Evolutionary conservation across 2,329 filamentous ascomycete species (phyloP), one percentile per base, ranked within the genome.

Genomic region (Ploettnerulaceae sp.): DNA sequence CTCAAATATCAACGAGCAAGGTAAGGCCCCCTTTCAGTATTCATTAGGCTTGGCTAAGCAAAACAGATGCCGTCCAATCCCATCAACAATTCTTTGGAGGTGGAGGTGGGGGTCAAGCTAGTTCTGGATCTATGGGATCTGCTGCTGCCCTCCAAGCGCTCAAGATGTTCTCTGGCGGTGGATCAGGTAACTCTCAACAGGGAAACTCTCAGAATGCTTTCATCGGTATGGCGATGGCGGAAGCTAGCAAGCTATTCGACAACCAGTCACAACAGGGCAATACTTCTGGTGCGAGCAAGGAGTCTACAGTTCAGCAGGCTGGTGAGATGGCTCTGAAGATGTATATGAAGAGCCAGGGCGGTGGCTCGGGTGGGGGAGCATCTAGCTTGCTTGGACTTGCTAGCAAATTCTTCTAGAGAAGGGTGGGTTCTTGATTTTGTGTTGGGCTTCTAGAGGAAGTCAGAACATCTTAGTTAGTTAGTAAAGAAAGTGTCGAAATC

Each of bases 251-350:
- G 74, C 71, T 83, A 15, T 82, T 83, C 57, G 79, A 83, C 55
- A 67, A 71, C 62, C 77, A 81, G 64, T 64, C 71, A 22, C 67
- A 72, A 7, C 66, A 74, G 55, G 77, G 77, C 57, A 73, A 76
- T 56, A 63, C 70, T 3, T 67, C 73, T 18, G 74, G 75, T 20
- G 77, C 84, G 4, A 85, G 79, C 68, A 95, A 95, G 77, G 81
- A 95, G 68, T 82, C 81, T 37, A 88, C 81, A 39, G 72, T 96
- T 36, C 81, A 85, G 63, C 73, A 82, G 65, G 90, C 90, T 3
- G 89, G 82, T 1, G 83, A 95, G 74, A 84, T 87, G 77, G 90
- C 89, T 2, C 67, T 95, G 59, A 89, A 95, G 77, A 85, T 95
- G 79, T 95, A 90, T 67, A 70, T 94, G 72, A 44, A 44, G 40